Percentiles rank a stretch among this genome's conserved stretches.
Conservation (phyloP, 352 stramenopile species). For the Phytophthora colocasiae region DNA sequence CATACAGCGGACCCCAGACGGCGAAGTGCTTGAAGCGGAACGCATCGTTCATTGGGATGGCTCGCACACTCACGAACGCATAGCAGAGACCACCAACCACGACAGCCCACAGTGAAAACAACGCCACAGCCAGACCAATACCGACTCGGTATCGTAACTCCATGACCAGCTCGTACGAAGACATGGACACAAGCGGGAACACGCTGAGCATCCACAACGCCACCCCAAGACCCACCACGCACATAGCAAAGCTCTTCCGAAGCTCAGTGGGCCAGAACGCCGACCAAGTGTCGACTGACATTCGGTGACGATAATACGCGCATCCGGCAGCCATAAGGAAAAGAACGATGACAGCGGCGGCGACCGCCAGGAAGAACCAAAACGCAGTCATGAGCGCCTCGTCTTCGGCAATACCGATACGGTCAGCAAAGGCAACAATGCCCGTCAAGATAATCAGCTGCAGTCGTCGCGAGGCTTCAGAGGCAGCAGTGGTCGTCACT, state of each 20-base stretch:
- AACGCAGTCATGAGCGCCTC: slow-evolving; percentile 48
- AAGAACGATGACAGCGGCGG: slow-evolving; percentile 43
- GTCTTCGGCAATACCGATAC: slow-evolving; percentile 66
- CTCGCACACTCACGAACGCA: slow-evolving; percentile 50
- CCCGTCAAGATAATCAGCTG: slow-evolving; percentile 66
- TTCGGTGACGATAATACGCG: slow-evolving; percentile 29
- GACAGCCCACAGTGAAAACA: slow-evolving; percentile 57
- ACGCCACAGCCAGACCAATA: slow-evolving; percentile 48
- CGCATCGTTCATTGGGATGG: slow-evolving; percentile 43
- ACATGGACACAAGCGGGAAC: slow-evolving; percentile 63
- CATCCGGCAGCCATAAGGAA: slow-evolving; percentile 44
- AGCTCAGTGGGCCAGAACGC: slow-evolving; percentile 28
- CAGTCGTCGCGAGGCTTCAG: slow-evolving; percentile 44
- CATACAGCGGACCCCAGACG: slow-evolving; percentile 69
- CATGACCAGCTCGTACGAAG: slow-evolving; percentile 72
- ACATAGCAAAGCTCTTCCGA: slow-evolving; percentile 56
- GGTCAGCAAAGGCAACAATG: slow-evolving; percentile 75
- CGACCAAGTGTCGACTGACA: slow-evolving; percentile 34
- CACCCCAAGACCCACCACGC: slow-evolving; percentile 54
- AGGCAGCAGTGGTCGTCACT: slow-evolving; percentile 40
- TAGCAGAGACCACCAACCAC: slow-evolving; percentile 51
- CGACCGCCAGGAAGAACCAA: slow-evolving; percentile 53
- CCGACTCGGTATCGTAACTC: slow-evolving; percentile 60
- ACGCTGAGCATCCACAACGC: slow-evolving; percentile 63
- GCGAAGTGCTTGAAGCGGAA: slow-evolving; percentile 61